Base-by-base conservation (phyloP, 345 rosid genomes). In the Mangifera indica region DNA sequence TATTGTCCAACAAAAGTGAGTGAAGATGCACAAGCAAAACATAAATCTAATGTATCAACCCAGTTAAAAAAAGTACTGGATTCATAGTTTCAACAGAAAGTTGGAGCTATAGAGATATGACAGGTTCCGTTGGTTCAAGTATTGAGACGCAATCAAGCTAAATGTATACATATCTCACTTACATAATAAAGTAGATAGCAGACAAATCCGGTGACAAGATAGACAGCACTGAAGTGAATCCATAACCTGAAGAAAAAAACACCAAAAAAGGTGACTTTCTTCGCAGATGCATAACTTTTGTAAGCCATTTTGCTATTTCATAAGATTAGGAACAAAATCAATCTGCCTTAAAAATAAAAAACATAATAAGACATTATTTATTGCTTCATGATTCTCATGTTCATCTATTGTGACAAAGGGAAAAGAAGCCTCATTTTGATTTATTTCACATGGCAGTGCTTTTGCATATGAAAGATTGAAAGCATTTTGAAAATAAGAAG, bases 151-250 rank as follows among this genome's bases (percentile, higher is more conserved):
- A 49, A 18, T 48, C 46, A 60, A 73, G 70, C 42, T 21, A 32
- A 45, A 61, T 37, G 9, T n/a, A 66, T 21, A 22, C 25, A 57
- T 49, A 46, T 53, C 66, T 67, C 15, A 75, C 93, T 90, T 81
- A 94, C 98, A 71, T 78, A 77, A 78, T 87, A 92, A 49, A 94
- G 98, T 49, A 90, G 92, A 77, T 54, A 86, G 75, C 95, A 92
- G 70, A 90, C 84, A 62, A 86, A 90, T 67, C 72, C 82, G 67
- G 98, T 87, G 70, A 92, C 84, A 69, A 82, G 70, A 81, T 94
- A 94, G 61, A 90, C 89, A 71, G 92, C 89, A 63, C 80, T 70
- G 69, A 94, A 94, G 86, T 94, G 98, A 86, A 91, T 70, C 98
- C 98, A 94, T 67, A 94, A 89, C 91, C 98, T 94, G 84, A 68